phyloP scores from a whole-genome alignment of 345 rosid species.

The Capsella bursapastoris region DNA sequence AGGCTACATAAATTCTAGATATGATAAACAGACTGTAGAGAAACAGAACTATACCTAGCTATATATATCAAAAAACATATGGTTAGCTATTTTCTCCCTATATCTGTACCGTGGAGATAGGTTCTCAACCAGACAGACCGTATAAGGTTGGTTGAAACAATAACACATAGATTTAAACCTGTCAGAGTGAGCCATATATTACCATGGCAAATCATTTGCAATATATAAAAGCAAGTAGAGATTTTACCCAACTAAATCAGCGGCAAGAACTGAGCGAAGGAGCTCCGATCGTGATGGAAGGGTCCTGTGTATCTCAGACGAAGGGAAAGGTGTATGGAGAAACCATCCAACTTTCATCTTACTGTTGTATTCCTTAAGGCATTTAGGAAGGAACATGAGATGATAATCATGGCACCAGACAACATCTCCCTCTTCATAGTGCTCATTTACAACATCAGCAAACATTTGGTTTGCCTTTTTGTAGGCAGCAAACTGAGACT shows the following conservation, averaged over 20 bases:
- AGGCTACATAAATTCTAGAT: too few relatives aligned
- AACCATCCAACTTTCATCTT: slow-evolving; percentile 99
- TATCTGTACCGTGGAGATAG: background rate
- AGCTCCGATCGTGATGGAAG: slow-evolving; percentile 97
- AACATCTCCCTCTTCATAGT: slow-evolving; percentile 97
- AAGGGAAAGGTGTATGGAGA: slow-evolving; percentile 99
- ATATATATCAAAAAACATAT: background rate
- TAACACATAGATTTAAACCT: background rate
- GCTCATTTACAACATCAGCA: slow-evolving; percentile 92
- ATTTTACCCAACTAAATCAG: slow-evolving; percentile 97
- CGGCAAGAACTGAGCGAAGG: slow-evolving; percentile 93
- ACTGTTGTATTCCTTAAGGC: slow-evolving; percentile 79
- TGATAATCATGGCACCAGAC: slow-evolving; percentile 99
- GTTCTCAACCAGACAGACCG: slow-evolving; percentile 3
- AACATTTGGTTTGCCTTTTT: slow-evolving; percentile 98
- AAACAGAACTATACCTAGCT: slow-evolving; percentile 2
- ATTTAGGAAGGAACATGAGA: slow-evolving; percentile 97
- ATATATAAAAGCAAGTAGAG: slow-evolving; percentile 33
- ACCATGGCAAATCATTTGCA: slow-evolving; percentile 2
- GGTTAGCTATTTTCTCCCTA: background rate
- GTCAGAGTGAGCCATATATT: slow-evolving; percentile 1
- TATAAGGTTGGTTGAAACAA: background rate
- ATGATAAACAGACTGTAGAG: background rate
- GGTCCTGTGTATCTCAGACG: slow-evolving; percentile 97
- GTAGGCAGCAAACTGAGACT: slow-evolving; percentile 96